Conservation (phyloP, 768 basidiomycete genomes). For the Pluteus cervinus region DNA sequence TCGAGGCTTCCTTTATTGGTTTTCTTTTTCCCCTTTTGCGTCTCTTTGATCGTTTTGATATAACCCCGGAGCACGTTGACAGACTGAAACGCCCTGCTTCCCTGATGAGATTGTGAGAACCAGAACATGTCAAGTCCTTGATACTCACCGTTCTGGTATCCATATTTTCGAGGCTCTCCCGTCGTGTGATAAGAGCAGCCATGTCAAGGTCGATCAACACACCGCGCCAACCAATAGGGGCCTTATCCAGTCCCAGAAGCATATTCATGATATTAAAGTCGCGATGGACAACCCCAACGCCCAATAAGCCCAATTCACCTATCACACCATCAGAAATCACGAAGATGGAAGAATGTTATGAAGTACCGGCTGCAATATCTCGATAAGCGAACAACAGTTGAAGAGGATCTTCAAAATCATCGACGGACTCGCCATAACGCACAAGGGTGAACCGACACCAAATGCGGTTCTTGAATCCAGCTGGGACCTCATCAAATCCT, state of each 20-base stretch:
- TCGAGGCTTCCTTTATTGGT: no score
- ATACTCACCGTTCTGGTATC: slow-evolving; percentile 6
- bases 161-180: not conserved
- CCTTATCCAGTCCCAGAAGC: slow-evolving; percentile 8
- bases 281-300: slow-evolving; percentile 16
- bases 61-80: slow-evolving; percentile 6
- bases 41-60: no score
- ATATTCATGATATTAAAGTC: slow-evolving; percentile 20
- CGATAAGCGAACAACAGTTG: slow-evolving; percentile 12
- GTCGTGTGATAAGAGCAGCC: slow-evolving; percentile 5
- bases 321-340: not conserved
- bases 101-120: no score
- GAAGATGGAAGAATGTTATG: not conserved
- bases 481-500: not conserved
- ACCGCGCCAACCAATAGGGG: not conserved
- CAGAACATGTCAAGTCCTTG: not conserved
- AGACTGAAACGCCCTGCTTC: slow-evolving; percentile 10
- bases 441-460: slow-evolving; percentile 10
- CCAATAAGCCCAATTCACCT: slow-evolving; percentile 14
- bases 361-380: slow-evolving; percentile 13
- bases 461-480: slow-evolving; percentile 4
- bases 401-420: slow-evolving; percentile 5
- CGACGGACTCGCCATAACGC: slow-evolving; percentile 10
- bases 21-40: no score
- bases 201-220: slow-evolving; percentile 12